These are phyloP conservation scores for Arachis stenosperma DNA, from an alignment of 306 rosid genomes.

Conservation along the genomic window DNA sequence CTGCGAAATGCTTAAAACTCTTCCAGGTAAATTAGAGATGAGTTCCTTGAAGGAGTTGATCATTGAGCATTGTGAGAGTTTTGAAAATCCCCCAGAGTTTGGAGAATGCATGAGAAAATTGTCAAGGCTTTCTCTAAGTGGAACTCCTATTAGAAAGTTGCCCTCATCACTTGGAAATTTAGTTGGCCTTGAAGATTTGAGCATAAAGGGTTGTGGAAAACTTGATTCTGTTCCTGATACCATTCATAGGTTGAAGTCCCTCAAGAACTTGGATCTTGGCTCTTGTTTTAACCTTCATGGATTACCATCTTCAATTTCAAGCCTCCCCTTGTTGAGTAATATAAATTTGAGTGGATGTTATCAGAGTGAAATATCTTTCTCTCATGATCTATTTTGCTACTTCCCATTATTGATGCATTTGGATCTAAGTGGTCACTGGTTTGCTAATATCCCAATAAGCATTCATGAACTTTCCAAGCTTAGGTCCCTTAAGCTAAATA, in stretches of 20 bases:
- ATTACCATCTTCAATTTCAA: conserved; percentile 22
- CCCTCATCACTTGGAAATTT: conserved; percentile 7
- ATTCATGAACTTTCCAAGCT: conserved; percentile 21
- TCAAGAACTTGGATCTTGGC: background rate
- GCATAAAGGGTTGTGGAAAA: background rate
- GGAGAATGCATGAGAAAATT: conserved; percentile 17
- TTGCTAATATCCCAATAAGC: conserved; percentile 14
- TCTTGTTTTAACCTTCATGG: background rate
- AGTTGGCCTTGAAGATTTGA: background rate
- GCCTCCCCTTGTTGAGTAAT: background rate
- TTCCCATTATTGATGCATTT: background rate
- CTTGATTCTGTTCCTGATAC: conserved; percentile 27
- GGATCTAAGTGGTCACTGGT: conserved; percentile 25
- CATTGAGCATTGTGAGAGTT: conserved; percentile 2
- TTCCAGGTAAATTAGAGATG: conserved; percentile 40
- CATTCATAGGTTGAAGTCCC: conserved; percentile 29
- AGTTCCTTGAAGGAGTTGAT: conserved; percentile 4
- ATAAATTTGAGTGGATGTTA: conserved; percentile 14
- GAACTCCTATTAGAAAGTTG: conserved; percentile 10
- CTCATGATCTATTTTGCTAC: background rate
- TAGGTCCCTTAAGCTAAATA: background rate
- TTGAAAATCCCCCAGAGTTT: conserved; percentile 31
- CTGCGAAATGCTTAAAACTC: conserved; percentile 31
- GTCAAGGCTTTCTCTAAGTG: background rate
- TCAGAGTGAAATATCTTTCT: conserved; percentile 27